Conservation (phyloP, 495 filamentous ascomycete species). For the Aspergillus affinis region DNA sequence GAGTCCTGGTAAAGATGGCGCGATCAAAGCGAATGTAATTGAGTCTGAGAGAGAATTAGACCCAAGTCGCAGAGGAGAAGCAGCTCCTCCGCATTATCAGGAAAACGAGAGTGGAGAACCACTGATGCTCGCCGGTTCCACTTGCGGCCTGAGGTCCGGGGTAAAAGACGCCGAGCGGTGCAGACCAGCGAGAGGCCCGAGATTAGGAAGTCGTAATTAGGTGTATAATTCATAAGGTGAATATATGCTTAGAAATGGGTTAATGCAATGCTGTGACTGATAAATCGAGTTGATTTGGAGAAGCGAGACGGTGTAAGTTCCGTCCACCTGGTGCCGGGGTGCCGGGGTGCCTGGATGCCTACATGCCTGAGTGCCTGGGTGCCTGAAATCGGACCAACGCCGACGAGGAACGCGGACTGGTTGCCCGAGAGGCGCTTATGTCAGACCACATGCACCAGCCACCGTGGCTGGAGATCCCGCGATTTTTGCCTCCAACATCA, state of each 20-base stretch:
- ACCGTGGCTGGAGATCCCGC: constrained; percentile 2
- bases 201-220: no score
- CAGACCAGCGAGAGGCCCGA: not conserved
- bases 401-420: no score
- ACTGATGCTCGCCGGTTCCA: not conserved
- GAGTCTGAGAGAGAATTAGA: not conserved
- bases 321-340: no score
- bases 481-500: not conserved
- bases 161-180: not conserved
- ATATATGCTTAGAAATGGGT: no score
- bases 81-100: not conserved
- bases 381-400: not conserved
- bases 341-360: no score
- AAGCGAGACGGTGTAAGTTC: no score
- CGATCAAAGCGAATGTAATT: not conserved
- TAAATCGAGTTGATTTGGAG: no score
- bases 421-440: not conserved
- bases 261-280: no score
- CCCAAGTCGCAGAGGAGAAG: not conserved
- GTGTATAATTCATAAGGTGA: no score
- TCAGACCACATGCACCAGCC: not conserved
- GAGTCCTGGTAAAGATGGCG: no score
- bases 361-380: not conserved
- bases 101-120: not conserved
- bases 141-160: not conserved